Conservation (phyloP, 306 rosid species). For the Glycine tomentella region DNA sequence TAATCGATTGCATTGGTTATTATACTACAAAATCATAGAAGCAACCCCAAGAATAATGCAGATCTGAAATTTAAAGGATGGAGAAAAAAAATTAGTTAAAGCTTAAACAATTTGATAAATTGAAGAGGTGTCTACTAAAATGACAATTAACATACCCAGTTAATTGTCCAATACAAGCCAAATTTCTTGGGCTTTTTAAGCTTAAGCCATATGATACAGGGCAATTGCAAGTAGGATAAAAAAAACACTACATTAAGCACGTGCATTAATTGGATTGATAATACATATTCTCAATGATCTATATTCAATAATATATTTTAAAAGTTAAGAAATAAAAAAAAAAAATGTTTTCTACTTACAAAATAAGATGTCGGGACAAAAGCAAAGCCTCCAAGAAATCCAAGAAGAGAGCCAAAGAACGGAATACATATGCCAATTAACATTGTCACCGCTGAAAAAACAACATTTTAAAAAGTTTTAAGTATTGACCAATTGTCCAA, state of each 20-base stretch:
- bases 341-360: conserved; percentile 49
- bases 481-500: too few species aligned
- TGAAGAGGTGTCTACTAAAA: background rate
- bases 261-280: background rate
- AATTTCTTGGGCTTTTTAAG: conserved; percentile 65
- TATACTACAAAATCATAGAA: too few species aligned
- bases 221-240: conserved; percentile 60
- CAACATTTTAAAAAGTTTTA: background rate
- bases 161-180: conserved; percentile 67
- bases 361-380: conserved; percentile 83
- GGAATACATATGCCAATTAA: conserved; percentile 67
- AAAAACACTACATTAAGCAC: background rate
- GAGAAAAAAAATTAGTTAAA: conserved; percentile 9
- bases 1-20: too few species aligned
- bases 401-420: conserved; percentile 87
- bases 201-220: conserved; percentile 84
- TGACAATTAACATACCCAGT: conserved; percentile 63
- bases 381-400: conserved; percentile 90
- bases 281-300: background rate
- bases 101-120: background rate
- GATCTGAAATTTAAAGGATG: conserved; percentile 42
- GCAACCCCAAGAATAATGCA: conserved; percentile 68
- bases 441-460: conserved; percentile 68
- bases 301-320: background rate
- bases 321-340: background rate